phyloP scores from a whole-genome alignment of 805 yeast species.

The Metschnikowia anglica region DNA sequence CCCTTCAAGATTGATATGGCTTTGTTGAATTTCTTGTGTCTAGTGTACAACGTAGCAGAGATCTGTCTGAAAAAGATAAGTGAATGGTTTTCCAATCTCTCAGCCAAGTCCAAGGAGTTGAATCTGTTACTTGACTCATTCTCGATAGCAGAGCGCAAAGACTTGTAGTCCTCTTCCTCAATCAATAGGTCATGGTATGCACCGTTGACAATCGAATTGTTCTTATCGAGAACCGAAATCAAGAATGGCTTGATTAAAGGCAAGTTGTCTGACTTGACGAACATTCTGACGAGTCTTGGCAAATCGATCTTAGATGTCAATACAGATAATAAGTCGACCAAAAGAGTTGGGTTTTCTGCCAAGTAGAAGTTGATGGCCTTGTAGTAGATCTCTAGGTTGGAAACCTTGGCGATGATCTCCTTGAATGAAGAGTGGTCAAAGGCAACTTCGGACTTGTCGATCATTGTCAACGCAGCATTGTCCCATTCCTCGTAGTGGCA shows the following conservation, averaged over 20 bases:
- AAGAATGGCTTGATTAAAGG: conserved; percentile 95
- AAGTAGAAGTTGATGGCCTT: conserved; percentile 95
- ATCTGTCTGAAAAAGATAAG: conserved; percentile 92
- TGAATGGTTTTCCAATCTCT: conserved; percentile 87
- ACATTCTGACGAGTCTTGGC: conserved; percentile 91
- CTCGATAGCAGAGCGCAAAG: conserved; percentile 83
- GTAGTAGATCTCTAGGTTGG: conserved; percentile 94
- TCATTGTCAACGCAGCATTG: conserved; percentile 94
- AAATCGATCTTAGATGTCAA: conserved; percentile 88
- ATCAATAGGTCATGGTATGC: conserved; percentile 94
- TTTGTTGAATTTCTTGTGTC: conserved; percentile 90
- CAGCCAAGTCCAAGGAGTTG: conserved; percentile 89
- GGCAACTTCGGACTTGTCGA: conserved; percentile 89
- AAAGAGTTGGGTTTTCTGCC: conserved; percentile 84
- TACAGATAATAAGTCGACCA: conserved; percentile 81
- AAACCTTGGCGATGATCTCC: conserved; percentile 90
- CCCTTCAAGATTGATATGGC: conserved; percentile 84
- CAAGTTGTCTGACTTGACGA: conserved; percentile 91
- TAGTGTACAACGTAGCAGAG: conserved; percentile 90
- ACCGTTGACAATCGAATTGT: conserved; percentile 85
- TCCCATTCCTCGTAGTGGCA: conserved; percentile 99
- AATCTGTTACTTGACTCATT: conserved; percentile 75
- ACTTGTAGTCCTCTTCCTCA: conserved; percentile 94
- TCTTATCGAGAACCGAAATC: conserved; percentile 86
- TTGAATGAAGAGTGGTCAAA: conserved; percentile 93